A percentile compares a stretch with the other conserved stretches of the same genome.
These are phyloP conservation scores for Candida sithepensis DNA, from an alignment of 805 yeast genomes.

Conservation along the genomic window DNA sequence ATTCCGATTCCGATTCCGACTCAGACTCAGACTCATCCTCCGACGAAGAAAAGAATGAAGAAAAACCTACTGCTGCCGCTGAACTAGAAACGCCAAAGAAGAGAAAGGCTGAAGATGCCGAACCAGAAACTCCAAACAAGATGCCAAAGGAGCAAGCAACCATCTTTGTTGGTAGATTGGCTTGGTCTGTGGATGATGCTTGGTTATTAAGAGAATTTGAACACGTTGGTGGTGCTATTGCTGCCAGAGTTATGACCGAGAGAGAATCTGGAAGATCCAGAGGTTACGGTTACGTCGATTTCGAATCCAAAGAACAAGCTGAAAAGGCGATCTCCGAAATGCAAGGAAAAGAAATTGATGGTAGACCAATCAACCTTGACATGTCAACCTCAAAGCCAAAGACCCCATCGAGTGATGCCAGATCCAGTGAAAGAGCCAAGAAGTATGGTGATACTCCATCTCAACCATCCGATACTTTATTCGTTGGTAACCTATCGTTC, in stretches of 20 bases:
- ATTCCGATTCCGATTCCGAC: constrained; percentile 22
- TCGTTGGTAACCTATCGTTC: constrained; percentile 95
- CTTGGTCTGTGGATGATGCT: constrained; percentile 95
- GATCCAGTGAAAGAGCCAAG: constrained; percentile 73
- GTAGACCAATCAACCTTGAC: constrained; percentile 93
- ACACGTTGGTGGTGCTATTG: constrained; percentile 70
- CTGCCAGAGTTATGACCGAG: constrained; percentile 93
- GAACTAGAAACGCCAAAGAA: constrained; percentile 30
- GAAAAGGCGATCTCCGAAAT: constrained; percentile 78
- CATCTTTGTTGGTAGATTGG: constrained; percentile 92
- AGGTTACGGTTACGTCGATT: constrained; percentile 98
- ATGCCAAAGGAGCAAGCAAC: constrained; percentile 75
- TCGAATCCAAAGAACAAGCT: constrained; percentile 71
- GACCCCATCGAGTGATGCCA: constrained; percentile 43
- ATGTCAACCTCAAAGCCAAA: constrained; percentile 82
- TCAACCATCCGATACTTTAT: constrained; percentile 91
- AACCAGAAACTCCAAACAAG: constrained; percentile 45
- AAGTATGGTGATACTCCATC: constrained; percentile 88
- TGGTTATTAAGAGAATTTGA: constrained; percentile 89
- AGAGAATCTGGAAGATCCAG: constrained; percentile 81
- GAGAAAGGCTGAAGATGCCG: constrained; percentile 40
- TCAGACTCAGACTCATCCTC: constrained; percentile 17
- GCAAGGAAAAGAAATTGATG: constrained; percentile 95
- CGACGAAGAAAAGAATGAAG: constrained; percentile 7
- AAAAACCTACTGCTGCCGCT: not conserved